Conservation (phyloP, 1,284 basidiomycete genomes). For the Puccinia coronata region DNA sequence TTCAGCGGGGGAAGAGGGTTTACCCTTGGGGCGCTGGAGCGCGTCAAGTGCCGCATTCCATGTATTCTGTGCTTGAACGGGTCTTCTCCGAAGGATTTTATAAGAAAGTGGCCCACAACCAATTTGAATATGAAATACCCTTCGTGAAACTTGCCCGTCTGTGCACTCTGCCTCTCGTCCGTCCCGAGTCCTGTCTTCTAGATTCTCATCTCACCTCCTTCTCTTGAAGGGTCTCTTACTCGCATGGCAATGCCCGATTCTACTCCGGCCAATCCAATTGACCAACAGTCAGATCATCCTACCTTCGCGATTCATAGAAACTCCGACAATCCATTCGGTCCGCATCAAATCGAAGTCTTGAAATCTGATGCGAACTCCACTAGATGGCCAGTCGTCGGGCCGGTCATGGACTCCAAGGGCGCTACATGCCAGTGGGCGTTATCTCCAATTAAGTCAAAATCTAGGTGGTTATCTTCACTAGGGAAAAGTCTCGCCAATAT, state of each 20-base stretch:
- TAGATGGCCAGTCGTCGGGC: conserved; percentile 18
- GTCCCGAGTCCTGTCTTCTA: not conserved
- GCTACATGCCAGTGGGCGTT: conserved; percentile 21
- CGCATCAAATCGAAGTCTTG: conserved; percentile 32
- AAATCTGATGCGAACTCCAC: conserved; percentile 16
- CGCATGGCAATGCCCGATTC: not conserved
- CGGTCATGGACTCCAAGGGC: conserved; percentile 19
- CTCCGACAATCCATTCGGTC: conserved; percentile 5
- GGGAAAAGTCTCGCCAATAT: conserved; percentile 26
- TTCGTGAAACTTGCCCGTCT: too few relatives aligned
- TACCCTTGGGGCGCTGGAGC: too few relatives aligned
- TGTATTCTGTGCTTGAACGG: too few relatives aligned
- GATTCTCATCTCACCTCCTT: not conserved
- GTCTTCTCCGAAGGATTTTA: too few relatives aligned
- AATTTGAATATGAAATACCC: too few relatives aligned
- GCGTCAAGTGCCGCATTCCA: too few relatives aligned
- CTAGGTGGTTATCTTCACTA: conserved; percentile 34
- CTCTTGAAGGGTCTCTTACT: not conserved
- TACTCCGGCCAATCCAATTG: not conserved
- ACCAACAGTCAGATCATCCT: not conserved
- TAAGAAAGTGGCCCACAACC: too few relatives aligned
- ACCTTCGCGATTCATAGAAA: not conserved
- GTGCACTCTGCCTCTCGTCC: too few relatives aligned
- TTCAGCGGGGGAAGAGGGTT: too few relatives aligned
- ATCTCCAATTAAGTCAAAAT: conserved; percentile 6